Evolutionary conservation across 768 basidiomycete genomes (phyloP), one percentile per base, ranked within the genome.

Genomic region (Calocybe cyanea): DNA sequence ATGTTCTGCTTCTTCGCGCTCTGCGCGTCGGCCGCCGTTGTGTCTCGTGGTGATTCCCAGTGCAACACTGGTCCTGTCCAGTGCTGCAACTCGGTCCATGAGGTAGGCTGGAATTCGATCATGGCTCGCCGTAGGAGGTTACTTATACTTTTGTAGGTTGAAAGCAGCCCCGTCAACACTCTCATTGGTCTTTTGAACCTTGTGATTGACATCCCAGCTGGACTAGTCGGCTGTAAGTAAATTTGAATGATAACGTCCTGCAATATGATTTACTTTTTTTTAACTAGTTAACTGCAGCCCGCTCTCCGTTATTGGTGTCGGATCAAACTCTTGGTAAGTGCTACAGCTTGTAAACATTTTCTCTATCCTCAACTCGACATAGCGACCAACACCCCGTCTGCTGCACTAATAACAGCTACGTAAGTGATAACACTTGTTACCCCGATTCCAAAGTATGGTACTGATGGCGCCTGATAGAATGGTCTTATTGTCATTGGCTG

Each of bases 71-170:
- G 56, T 6, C 2, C 47, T 2, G 9, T 50, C 18, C 42, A 53
- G 3, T 59, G 58, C 52, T 59, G 58, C 48, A 49, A 57, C 28
- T 48, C 41, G 31, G 41, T 55, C 19, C 48, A 55, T 15, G 18
- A 38, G 2, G 21, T 35, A 19, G 36, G 33, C 7, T 3, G 15
- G 14, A 4, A 32, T 7, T 32, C n/a, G 8, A n/a, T 20, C 30
- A 19, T 17, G 11, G 14, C 18, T 17, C 7, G 15, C 13, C 21
- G 11, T 25, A 14, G n/a, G n/a, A 34, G 5, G 35, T 14, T 5
- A 7, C 7, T 7, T 15, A 6, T 34, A n/a, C 24, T 21, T 5
- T 21, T 14, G 1, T 8, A 43, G 42, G 40, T 34, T 7, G 15
- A 48, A 4, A 45, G 38, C 30, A 14, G 17, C 2, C 35, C 25